phyloP scores from a whole-genome alignment of 2,329 filamentous ascomycete species.

The Teratosphaeria epicoccoides region DNA sequence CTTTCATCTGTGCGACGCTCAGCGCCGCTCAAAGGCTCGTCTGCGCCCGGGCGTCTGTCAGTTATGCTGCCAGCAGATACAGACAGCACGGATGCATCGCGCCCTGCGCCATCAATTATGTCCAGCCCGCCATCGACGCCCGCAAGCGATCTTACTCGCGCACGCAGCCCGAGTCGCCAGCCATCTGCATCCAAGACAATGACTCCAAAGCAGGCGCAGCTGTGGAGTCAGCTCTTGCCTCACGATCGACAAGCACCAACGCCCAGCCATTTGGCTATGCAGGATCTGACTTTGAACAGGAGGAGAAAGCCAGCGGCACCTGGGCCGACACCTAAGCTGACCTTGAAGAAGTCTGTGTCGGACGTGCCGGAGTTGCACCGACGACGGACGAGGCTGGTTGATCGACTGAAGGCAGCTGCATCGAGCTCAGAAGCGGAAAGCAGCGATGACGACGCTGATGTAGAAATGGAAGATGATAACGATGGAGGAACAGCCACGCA shows the following conservation, averaged over 20 bases:
- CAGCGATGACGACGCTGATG: slow-evolving; percentile 12
- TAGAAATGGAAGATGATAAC: slow-evolving; percentile 8
- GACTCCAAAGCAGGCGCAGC: slow-evolving; percentile 23
- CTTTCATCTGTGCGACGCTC: slow-evolving; percentile 7
- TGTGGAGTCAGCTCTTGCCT: slow-evolving; percentile 22
- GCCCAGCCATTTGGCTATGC: slow-evolving; percentile 16
- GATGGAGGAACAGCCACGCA: not conserved
- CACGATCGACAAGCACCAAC: slow-evolving; percentile 12
- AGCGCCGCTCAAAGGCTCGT: slow-evolving; percentile 16
- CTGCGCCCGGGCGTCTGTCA: slow-evolving; percentile 20
- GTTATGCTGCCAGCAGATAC: slow-evolving; percentile 20
- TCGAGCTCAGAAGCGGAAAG: slow-evolving; percentile 14
- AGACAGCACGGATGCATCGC: slow-evolving; percentile 10
- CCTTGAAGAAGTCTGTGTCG: slow-evolving; percentile 15
- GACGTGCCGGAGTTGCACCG: slow-evolving; percentile 12
- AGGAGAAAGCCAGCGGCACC: slow-evolving; percentile 4
- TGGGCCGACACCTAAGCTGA: slow-evolving; percentile 1
- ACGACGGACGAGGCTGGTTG: slow-evolving; percentile 20
- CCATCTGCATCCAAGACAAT: slow-evolving; percentile 6
- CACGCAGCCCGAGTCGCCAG: slow-evolving; percentile 4
- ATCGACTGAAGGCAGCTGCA: slow-evolving; percentile 24
- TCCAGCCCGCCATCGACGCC: slow-evolving; percentile 14
- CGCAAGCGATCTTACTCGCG: slow-evolving; percentile 4
- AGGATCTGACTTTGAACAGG: slow-evolving; percentile 13
- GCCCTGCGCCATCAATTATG: slow-evolving; percentile 10